A percentile compares a stretch with the other conserved stretches of the same genome.
Conservation (phyloP, 1,284 basidiomycete genomes). For the Schizophyllum commune region DNA sequence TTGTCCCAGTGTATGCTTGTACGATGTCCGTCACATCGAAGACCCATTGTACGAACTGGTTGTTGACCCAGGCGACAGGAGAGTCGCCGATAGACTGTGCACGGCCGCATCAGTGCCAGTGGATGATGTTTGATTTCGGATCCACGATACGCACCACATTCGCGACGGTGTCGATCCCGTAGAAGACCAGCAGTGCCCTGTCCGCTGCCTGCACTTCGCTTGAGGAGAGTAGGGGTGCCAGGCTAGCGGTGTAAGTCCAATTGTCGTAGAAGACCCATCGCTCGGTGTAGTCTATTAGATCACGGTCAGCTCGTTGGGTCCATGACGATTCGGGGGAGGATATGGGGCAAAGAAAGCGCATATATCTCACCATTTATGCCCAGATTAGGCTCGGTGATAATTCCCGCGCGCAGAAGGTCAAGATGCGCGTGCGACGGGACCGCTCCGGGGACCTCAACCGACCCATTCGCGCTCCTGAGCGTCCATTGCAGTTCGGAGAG, state of each 20-base stretch:
- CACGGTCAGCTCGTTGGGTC: not conserved
- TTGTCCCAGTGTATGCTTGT: not conserved
- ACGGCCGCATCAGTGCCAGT: too few species aligned
- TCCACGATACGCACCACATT: constrained; percentile 40
- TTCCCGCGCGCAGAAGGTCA: constrained; percentile 41
- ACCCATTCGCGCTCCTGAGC: constrained; percentile 44
- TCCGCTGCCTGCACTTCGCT: constrained; percentile 15
- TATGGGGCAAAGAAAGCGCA: not conserved
- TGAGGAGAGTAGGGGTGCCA: constrained; percentile 32
- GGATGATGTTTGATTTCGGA: too few species aligned
- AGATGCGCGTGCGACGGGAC: constrained; percentile 50
- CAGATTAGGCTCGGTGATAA: constrained; percentile 48
- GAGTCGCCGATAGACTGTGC: constrained; percentile 42
- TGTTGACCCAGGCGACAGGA: constrained; percentile 48
- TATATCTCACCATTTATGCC: constrained; percentile 42
- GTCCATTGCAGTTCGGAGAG: constrained; percentile 43
- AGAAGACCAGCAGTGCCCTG: constrained; percentile 45
- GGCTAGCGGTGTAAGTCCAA: constrained; percentile 55
- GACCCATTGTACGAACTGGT: constrained; percentile 49
- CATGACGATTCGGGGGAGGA: too few species aligned
- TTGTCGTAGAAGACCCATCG: constrained; percentile 53
- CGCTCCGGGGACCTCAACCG: constrained; percentile 42
- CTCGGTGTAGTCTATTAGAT: constrained; percentile 39
- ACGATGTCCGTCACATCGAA: constrained; percentile 40
- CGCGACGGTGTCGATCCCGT: constrained; percentile 52